Evolutionary conservation across 2,329 filamentous ascomycete genomes (phyloP).

Genomic region (Aspergillus quadricinctus): DNA sequence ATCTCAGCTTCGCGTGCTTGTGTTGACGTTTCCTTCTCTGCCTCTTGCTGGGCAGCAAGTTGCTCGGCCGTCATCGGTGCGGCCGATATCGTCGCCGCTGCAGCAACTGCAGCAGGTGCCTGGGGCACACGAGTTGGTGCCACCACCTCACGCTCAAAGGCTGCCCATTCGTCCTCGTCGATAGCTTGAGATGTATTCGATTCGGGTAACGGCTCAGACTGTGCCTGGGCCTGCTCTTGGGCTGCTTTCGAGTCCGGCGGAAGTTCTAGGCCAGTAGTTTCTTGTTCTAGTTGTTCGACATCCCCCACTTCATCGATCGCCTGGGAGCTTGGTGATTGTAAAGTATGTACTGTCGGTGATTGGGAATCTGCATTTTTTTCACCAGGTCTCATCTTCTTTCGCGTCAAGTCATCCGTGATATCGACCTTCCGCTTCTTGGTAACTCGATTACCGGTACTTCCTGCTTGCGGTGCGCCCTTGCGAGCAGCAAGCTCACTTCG

Average conservation of each 20-base stretch:
- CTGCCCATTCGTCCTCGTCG: conserved; percentile 79
- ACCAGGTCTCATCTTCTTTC: conserved; percentile 42
- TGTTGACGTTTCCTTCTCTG: conserved; percentile 42
- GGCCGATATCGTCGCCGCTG: conserved; percentile 61
- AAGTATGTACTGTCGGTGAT: conserved; percentile 27
- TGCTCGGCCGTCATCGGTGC: conserved; percentile 64
- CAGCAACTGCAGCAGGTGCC: conserved; percentile 27
- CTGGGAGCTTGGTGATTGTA: conserved; percentile 19
- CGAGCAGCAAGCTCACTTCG: conserved; percentile 72
- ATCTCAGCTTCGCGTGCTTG: conserved; percentile 48
- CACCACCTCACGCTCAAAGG: conserved; percentile 79
- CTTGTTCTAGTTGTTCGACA: conserved; percentile 23
- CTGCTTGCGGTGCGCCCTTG: conserved; percentile 59
- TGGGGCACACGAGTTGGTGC: conserved; percentile 34
- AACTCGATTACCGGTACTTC: conserved; percentile 31
- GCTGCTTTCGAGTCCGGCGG: conserved; percentile 13
- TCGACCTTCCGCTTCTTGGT: conserved; percentile 55
- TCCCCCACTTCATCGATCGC: conserved; percentile 23
- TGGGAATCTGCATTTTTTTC: conserved; percentile 28
- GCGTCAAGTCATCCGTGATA: conserved; percentile 34
- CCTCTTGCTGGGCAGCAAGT: conserved; percentile 51
- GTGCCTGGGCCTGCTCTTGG: conserved; percentile 7
- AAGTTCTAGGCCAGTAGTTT: conserved; percentile 20
- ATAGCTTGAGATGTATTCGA: conserved; percentile 32
- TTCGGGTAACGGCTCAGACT: conserved; percentile 3